Conservation (phyloP, 139 green algal genomes). For the Tetradesmus lagerheimii region DNA sequence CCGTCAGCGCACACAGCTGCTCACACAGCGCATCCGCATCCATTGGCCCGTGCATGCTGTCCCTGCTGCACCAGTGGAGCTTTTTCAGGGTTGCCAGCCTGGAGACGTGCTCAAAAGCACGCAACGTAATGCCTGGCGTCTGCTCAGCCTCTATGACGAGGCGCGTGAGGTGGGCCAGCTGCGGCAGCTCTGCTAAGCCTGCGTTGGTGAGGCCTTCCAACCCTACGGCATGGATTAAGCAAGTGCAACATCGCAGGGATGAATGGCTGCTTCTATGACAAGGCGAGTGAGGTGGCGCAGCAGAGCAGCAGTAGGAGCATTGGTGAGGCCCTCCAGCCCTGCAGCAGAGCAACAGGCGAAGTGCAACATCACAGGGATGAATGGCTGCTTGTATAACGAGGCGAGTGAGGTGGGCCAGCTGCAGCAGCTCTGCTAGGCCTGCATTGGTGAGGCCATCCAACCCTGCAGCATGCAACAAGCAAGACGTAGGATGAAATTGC, state of each 20-base stretch:
- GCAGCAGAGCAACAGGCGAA: too few species aligned
- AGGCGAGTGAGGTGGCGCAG: too few species aligned
- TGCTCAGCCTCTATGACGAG: background rate
- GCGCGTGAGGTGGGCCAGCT: background rate
- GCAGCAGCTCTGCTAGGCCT: background rate
- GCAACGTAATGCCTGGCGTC: background rate
- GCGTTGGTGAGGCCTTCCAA: background rate
- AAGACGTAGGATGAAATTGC: too few species aligned
- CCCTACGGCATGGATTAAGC: background rate
- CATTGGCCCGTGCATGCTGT: constrained; percentile 15
- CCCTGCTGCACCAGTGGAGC: constrained; percentile 27
- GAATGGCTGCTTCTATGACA: too few species aligned
- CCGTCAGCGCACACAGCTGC: background rate
- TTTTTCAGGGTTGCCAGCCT: background rate
- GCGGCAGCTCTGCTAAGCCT: background rate
- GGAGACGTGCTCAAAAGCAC: background rate
- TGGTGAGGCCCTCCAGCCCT: too few species aligned
- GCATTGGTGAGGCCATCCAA: background rate
- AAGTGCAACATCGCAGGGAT: too few species aligned
- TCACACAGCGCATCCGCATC: background rate
- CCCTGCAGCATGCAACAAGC: background rate
- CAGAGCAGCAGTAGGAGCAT: too few species aligned
- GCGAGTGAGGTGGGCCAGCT: too few species aligned
- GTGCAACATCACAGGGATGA: too few species aligned
- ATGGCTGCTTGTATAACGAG: too few species aligned